These are phyloP conservation scores for Monilinia fructigena DNA, from an alignment of 2,329 filamentous ascomycete species.

Conservation along the genomic window DNA sequence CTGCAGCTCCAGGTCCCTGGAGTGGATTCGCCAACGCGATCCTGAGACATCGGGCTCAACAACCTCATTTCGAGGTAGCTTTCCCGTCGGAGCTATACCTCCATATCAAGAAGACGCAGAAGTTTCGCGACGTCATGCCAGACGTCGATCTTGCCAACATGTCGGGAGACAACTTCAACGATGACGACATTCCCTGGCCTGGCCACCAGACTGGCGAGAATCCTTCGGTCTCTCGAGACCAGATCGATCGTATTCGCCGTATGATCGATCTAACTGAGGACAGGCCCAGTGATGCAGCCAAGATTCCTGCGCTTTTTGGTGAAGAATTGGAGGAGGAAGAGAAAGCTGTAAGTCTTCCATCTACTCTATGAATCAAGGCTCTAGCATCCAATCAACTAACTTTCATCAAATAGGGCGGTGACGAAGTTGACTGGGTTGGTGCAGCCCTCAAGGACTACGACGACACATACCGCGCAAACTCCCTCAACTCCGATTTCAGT, in stretches of 20 bases:
- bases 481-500: not conserved
- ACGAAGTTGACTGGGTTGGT: not conserved
- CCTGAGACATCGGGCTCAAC: not conserved
- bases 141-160: conserved; percentile 6
- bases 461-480: not conserved
- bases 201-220: not conserved
- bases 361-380: not conserved
- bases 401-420: not conserved
- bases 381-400: not conserved
- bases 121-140: not conserved
- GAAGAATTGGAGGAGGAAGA: not conserved
- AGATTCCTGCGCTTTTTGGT: not conserved
- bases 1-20: no score
- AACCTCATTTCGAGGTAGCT: not conserved
- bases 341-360: not conserved
- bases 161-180: not conserved
- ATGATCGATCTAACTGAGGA: not conserved
- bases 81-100: conserved; percentile 6
- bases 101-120: not conserved
- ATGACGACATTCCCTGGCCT: not conserved
- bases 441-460: conserved; percentile 3
- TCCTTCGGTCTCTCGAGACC: not conserved
- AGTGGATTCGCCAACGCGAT: not conserved
- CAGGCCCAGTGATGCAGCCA: not conserved
- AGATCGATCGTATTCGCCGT: not conserved